Percentiles rank a stretch among this genome's conserved stretches.
These are phyloP conservation scores for Tolypocladium inflatum DNA, from an alignment of 2,329 filamentous ascomycete genomes.

Conservation along the genomic window DNA sequence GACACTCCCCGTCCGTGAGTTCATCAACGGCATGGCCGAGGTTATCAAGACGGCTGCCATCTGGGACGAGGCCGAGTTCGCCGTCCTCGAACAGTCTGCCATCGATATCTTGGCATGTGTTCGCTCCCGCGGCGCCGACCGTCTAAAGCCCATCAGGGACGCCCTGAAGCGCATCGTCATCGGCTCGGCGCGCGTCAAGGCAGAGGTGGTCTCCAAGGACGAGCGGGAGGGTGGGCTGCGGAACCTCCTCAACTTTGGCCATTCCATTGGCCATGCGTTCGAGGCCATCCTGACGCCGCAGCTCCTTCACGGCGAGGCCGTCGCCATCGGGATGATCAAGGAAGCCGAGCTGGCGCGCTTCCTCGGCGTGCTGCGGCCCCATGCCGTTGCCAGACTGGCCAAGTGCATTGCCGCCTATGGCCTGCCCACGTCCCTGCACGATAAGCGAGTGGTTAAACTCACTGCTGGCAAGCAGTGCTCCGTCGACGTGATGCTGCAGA, in stretches of 20 bases:
- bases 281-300: slow-evolving; percentile 94
- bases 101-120: slow-evolving; percentile 52
- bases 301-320: slow-evolving; percentile 88
- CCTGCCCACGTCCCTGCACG: slow-evolving; percentile 73
- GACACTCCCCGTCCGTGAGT: slow-evolving; percentile 80
- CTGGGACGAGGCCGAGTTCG: slow-evolving; percentile 83
- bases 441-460: slow-evolving; percentile 72
- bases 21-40: slow-evolving; percentile 98
- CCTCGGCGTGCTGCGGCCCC: slow-evolving; percentile 74
- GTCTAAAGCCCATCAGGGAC: slow-evolving; percentile 61
- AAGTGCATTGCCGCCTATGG: slow-evolving; percentile 96
- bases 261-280: slow-evolving; percentile 94
- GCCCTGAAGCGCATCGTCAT: slow-evolving; percentile 73
- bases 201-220: slow-evolving; percentile 85
- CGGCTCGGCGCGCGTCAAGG: slow-evolving; percentile 88
- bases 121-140: slow-evolving; percentile 29
- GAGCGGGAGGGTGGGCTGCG: slow-evolving; percentile 89
- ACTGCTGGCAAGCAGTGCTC: slow-evolving; percentile 83
- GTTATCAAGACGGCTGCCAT: slow-evolving; percentile 97
- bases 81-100: slow-evolving; percentile 73
- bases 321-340: slow-evolving; percentile 97
- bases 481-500: slow-evolving; percentile 74
- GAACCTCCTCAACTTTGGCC: slow-evolving; percentile 94
- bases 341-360: slow-evolving; percentile 90
- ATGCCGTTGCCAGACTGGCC: slow-evolving; percentile 77